Evolutionary conservation across 257 asterid genomes (phyloP).

Genomic region (Nicotiana otophora): DNA sequence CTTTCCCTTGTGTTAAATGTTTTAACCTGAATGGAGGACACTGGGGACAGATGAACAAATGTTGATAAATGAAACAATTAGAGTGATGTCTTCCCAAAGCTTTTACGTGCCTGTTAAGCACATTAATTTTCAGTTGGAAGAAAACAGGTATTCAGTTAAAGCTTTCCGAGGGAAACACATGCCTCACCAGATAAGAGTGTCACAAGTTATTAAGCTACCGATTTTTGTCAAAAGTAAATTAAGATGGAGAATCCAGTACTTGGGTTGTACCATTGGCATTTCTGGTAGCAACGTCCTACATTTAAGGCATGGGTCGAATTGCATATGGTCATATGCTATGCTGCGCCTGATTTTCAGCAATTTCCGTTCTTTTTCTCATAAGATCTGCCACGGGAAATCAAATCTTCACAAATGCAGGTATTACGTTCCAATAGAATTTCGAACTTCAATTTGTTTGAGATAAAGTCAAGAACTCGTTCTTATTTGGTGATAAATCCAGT

Average conservation of each 20-base stretch:
- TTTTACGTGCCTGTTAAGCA: background rate
- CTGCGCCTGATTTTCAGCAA: background rate
- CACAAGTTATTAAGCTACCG: background rate
- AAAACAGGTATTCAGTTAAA: too few relatives aligned
- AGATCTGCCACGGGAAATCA: background rate
- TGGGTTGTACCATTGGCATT: background rate
- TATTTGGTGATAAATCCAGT: background rate
- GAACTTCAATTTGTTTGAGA: background rate
- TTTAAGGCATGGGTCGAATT: background rate
- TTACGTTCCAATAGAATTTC: background rate
- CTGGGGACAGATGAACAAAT: too few relatives aligned
- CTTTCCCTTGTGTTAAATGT: background rate
- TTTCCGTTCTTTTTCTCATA: background rate
- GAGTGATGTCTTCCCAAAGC: background rate
- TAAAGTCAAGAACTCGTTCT: background rate
- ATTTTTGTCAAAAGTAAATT: background rate
- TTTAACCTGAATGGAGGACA: too few relatives aligned
- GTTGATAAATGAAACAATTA: background rate
- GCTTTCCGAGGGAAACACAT: background rate
- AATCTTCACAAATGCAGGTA: background rate
- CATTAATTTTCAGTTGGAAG: background rate
- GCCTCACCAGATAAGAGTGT: background rate
- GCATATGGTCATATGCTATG: background rate
- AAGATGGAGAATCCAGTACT: too few relatives aligned
- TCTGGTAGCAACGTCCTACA: background rate